Conservation (phyloP, 176 grass and related monocot genomes). For the Rhipidocladum racemiflorum region DNA sequence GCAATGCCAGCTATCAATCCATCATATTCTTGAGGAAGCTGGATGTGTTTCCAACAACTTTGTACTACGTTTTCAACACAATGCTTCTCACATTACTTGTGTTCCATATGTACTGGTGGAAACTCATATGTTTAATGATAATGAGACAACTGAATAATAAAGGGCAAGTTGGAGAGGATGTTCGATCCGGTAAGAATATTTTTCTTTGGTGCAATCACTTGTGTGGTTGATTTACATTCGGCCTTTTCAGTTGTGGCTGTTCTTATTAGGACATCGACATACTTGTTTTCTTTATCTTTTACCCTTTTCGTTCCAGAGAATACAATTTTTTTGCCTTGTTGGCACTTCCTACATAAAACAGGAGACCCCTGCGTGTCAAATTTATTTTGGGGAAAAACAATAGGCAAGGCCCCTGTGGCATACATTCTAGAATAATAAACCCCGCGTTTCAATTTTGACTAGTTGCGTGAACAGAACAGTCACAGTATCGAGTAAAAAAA, state of each 20-base stretch:
- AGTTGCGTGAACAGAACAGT: neutral
- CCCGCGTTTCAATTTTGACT: neutral
- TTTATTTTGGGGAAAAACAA: neutral
- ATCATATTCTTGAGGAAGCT: constrained; percentile 45
- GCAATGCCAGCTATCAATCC: constrained; percentile 62
- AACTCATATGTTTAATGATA: constrained; percentile 96
- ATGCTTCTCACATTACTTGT: constrained; percentile 96
- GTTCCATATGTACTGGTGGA: constrained; percentile 97
- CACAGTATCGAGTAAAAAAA: neutral
- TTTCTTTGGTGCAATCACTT: constrained; percentile 21
- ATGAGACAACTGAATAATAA: constrained; percentile 86
- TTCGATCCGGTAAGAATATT: constrained; percentile 69
- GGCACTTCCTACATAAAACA: constrained; percentile 12
- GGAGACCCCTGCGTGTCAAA: neutral
- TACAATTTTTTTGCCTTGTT: neutral
- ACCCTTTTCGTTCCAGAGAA: neutral
- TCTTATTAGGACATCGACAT: neutral
- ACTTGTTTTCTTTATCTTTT: neutral
- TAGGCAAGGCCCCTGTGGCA: neutral
- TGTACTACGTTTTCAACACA: constrained; percentile 94
- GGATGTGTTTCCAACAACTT: constrained; percentile 56
- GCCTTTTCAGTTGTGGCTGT: neutral
- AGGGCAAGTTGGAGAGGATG: constrained; percentile 89
- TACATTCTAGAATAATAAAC: constrained; percentile 1
- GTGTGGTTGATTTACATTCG: constrained; percentile 17